Evolutionary conservation across 371 early-diverging fungal genomes (phyloP).

Genomic region (Dichotomocladium elegans): DNA sequence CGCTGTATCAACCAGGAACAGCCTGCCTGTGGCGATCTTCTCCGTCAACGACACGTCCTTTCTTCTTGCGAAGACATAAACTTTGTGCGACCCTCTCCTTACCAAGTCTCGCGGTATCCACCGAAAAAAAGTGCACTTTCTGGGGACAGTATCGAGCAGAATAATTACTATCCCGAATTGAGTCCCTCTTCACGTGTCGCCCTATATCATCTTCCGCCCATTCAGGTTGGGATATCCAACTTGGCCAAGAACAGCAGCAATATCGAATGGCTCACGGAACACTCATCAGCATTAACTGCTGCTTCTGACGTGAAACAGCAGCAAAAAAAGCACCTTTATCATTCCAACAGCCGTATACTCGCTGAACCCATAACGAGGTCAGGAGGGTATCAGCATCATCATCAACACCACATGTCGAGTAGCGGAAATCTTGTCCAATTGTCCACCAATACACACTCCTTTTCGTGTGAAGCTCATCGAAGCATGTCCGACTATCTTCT

Average conservation of each 20-base stretch:
- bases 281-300: not conserved
- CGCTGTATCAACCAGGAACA: not conserved
- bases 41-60: not conserved
- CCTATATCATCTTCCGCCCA: conserved; percentile 5
- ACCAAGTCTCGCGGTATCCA: not conserved
- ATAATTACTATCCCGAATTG: conserved; percentile 1
- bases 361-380: too few relatives aligned
- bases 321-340: not conserved
- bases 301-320: not conserved
- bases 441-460: too few relatives aligned
- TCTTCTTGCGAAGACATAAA: not conserved
- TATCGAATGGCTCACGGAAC: not conserved
- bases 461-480: too few relatives aligned
- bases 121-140: not conserved
- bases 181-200: conserved; percentile 5
- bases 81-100: not conserved
- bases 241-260: not conserved
- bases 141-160: not conserved
- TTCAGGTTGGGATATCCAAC: not conserved
- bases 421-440: too few relatives aligned
- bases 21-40: not conserved
- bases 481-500: too few relatives aligned
- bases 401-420: too few relatives aligned
- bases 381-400: too few relatives aligned
- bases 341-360: too few relatives aligned